These are phyloP conservation scores for Pachyrhizus erosus DNA, from an alignment of 306 rosid genomes.

Conservation along the genomic window DNA sequence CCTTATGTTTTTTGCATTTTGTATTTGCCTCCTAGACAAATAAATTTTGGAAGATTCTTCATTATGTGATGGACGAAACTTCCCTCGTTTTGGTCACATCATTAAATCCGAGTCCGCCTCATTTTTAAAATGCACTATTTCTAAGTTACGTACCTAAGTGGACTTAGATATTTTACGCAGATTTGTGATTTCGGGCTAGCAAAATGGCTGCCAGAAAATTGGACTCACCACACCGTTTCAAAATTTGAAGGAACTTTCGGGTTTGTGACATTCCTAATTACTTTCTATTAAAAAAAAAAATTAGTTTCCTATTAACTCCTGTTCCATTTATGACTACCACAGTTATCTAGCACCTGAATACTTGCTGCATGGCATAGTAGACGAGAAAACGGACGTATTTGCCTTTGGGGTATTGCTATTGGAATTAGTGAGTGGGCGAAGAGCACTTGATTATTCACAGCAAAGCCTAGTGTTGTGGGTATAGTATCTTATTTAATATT, in stretches of 20 bases:
- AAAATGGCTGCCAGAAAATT: slow-evolving; percentile 93
- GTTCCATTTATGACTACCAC: slow-evolving; percentile 33
- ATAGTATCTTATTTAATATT: slow-evolving; percentile 22
- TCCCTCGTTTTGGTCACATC: neutral
- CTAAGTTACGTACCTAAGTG: neutral
- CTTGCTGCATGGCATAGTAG: slow-evolving; percentile 92
- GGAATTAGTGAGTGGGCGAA: slow-evolving; percentile 87
- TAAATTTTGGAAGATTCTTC: slow-evolving; percentile 22
- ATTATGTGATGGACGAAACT: slow-evolving; percentile 22
- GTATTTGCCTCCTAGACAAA: slow-evolving; percentile 29
- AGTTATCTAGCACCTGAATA: slow-evolving; percentile 97
- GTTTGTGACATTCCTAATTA: slow-evolving; percentile 53
- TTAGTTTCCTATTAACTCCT: neutral
- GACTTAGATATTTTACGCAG: slow-evolving; percentile 44
- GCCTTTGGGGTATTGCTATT: slow-evolving; percentile 90
- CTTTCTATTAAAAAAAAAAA: slow-evolving; percentile 10
- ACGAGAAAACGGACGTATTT: slow-evolving; percentile 93
- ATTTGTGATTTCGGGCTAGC: slow-evolving; percentile 98
- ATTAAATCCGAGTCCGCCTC: neutral
- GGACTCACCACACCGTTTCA: slow-evolving; percentile 90
- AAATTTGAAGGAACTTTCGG: slow-evolving; percentile 99
- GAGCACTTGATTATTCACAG: slow-evolving; percentile 94
- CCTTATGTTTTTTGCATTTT: slow-evolving; percentile 19
- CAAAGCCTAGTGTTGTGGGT: slow-evolving; percentile 99
- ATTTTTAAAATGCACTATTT: neutral